Evolutionary conservation across 257 asterid species (phyloP).

Genomic region (Petunia axillaris): DNA sequence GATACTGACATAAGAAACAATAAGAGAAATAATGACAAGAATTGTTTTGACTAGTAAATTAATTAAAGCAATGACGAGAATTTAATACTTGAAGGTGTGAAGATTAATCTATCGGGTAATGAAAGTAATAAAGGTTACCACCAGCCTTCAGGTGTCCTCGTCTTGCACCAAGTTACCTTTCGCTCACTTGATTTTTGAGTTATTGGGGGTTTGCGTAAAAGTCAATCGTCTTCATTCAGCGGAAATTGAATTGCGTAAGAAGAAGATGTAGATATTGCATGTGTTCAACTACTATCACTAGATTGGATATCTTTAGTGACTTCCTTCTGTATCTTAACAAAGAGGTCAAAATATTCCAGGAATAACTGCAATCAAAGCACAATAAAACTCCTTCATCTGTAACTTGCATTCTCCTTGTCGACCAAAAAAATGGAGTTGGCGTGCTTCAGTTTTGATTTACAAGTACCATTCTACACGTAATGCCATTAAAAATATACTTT

Average conservation of each 20-base stretch:
- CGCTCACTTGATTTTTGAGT: conserved; percentile 78
- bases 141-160: conserved; percentile 84
- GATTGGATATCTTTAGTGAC: no score
- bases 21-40: background rate
- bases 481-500: no score
- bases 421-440: background rate
- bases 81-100: conserved; percentile 77
- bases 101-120: conserved; percentile 85
- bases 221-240: conserved; percentile 74
- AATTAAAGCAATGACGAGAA: background rate
- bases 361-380: no score
- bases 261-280: background rate
- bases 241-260: background rate
- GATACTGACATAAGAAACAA: background rate
- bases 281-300: no score
- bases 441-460: no score
- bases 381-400: no score
- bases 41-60: no score
- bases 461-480: no score
- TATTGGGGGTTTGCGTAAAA: conserved; percentile 72
- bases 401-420: no score
- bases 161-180: conserved; percentile 86
- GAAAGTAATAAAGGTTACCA: conserved; percentile 91
- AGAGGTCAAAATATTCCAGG: no score
- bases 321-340: no score